Conservation (phyloP, 306 rosid species). For the Cucumis cinereus region DNA sequence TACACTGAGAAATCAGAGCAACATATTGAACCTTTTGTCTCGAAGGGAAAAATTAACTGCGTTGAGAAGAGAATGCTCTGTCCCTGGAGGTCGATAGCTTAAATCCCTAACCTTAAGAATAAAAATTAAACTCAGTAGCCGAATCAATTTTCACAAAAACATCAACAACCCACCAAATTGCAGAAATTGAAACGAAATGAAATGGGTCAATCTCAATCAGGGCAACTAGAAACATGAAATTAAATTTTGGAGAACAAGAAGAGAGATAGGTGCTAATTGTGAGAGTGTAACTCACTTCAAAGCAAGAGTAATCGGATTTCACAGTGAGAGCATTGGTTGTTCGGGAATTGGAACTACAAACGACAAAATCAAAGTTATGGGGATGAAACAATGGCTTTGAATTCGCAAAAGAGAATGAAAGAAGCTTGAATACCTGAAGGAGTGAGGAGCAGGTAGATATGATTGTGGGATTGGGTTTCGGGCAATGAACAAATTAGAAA, state of each 20-base stretch:
- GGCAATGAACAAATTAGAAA: background rate
- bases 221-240: background rate
- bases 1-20: slow-evolving; percentile 4
- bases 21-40: slow-evolving; percentile 46
- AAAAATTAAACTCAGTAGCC: background rate
- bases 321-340: slow-evolving; percentile 13
- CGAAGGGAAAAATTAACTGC: slow-evolving; percentile 65
- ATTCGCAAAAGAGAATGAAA: background rate
- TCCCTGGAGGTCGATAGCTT: slow-evolving; percentile 80
- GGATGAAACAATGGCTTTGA: background rate
- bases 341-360: slow-evolving; percentile 14
- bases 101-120: slow-evolving; percentile 52
- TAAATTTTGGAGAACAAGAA: background rate
- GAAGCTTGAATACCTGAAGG: background rate
- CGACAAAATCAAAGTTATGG: background rate
- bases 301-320: slow-evolving; percentile 33
- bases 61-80: slow-evolving; percentile 54
- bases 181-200: background rate
- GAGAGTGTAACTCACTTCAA: slow-evolving; percentile 27
- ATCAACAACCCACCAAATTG: background rate
- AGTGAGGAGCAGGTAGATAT: background rate
- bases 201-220: background rate
- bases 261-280: background rate
- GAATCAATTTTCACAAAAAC: background rate
- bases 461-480: background rate